Conservation (phyloP, 345 rosid species). For the Citrus glauca region DNA sequence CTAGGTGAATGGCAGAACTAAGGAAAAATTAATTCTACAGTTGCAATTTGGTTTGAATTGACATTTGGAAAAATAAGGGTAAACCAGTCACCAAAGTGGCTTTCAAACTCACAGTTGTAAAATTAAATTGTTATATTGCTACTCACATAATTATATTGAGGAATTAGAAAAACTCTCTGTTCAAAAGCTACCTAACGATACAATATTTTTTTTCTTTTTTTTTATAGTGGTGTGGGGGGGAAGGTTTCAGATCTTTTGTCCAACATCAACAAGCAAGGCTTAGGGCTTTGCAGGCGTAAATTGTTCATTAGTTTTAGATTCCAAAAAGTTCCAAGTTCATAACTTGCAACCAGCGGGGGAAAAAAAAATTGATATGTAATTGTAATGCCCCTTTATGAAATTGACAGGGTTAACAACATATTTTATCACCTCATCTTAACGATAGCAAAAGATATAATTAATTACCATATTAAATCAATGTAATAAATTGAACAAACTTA, state of each 20-base stretch:
- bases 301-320: neutral
- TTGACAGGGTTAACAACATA: neutral
- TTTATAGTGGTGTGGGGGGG: neutral
- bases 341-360: neutral
- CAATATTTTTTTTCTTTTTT: no score
- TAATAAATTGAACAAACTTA: conserved; percentile 46
- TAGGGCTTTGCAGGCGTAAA: neutral
- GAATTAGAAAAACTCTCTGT: neutral
- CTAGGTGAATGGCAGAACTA: neutral
- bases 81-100: neutral
- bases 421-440: neutral
- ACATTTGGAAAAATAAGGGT: neutral
- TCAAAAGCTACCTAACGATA: neutral
- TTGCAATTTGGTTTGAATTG: neutral
- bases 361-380: neutral
- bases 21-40: neutral
- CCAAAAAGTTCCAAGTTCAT: neutral
- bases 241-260: neutral
- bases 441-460: neutral
- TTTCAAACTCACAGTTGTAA: neutral
- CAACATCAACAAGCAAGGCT: neutral
- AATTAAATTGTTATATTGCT: neutral
- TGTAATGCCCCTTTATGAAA: neutral
- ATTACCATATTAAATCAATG: neutral
- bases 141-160: neutral